Evolutionary conservation across 192 early-diverging fungal species (phyloP), one percentile per base, ranked within the genome.

Genomic region (Chytriomyces confervae): DNA sequence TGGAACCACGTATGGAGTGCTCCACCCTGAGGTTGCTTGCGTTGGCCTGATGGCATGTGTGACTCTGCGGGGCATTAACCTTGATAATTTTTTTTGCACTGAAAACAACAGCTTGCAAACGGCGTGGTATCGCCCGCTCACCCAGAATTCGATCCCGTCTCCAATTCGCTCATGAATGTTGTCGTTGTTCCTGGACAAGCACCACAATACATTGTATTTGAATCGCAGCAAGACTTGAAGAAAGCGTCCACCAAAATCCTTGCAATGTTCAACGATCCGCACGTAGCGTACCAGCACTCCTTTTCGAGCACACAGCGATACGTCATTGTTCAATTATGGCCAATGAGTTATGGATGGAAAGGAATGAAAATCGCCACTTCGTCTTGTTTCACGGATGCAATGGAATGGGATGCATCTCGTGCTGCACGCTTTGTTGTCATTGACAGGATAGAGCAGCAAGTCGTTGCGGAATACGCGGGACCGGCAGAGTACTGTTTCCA

Each of bases 221-320:
- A 70, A 29, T 36, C 66, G 0, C 11, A 45, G 8, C 69, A 70
- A 70, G 16, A 9, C n/a, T 18, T 16, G 18, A 7, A 7, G 7
- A 48, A 16, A 2, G 44, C 66, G 8, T 36, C 43, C 10, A 47
- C 76, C 6, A 47, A 50, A 29, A 60, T 77, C 57, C 29, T 77
- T 36, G 57, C 57, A 5, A 61, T 44, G 13, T 49, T 77, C 76
- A 8, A 51, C 16, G 50, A 57, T 45, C 66, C 67, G 16, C 16
- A 66, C 76, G n/a, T 69, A 0, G 18, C 89, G 5, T 88, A 92
- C 72, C 85, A 94, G 45, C 93, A 94, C 79, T 92, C 91, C 49
- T 94, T 95, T 83, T 85, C 90, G 0, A 80, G 93, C 27, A 95
- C 94, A 0, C 87, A 84, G 7, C 84, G 89, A 46, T 94, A 93